Conservation (phyloP, 1,139 yeast species). For the Maudiozyma humilis region DNA sequence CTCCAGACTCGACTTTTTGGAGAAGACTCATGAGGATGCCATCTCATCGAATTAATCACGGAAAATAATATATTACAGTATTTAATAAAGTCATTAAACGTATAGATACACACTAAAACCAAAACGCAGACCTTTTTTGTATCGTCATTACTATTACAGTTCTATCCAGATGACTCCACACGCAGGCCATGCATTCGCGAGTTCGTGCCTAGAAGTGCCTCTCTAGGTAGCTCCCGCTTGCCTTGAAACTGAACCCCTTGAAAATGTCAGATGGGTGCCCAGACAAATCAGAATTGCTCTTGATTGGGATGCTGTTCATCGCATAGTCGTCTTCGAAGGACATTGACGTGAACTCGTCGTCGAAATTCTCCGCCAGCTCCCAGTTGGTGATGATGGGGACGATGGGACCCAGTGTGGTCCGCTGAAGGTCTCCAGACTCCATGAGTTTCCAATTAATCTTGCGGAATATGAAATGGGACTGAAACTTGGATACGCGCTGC, state of each 20-base stretch:
- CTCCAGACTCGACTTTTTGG: constrained; percentile 14
- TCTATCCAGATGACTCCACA: no score
- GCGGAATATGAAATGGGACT: constrained; percentile 66
- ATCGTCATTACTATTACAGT: no score
- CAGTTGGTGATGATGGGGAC: constrained; percentile 81
- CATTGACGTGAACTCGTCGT: constrained; percentile 81
- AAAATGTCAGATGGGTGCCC: constrained; percentile 24
- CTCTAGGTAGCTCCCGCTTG: constrained; percentile 31
- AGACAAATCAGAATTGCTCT: neutral
- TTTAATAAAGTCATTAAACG: no score
- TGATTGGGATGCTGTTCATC: constrained; percentile 4
- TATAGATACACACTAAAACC: neutral
- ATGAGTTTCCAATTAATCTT: constrained; percentile 68
- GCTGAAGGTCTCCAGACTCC: constrained; percentile 38
- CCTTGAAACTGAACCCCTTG: constrained; percentile 34
- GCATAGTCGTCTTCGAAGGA: constrained; percentile 26
- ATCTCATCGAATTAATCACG: constrained; percentile 2
- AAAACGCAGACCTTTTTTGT: no score
- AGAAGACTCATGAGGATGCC: constrained; percentile 16
- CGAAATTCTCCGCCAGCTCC: constrained; percentile 84
- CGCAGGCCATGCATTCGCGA: no score
- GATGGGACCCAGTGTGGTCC: constrained; percentile 61
- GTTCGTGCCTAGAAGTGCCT: constrained; percentile 21
- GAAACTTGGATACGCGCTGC: constrained; percentile 27
- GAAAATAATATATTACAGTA: neutral